phyloP scores from a whole-genome alignment of 805 yeast genomes.

The Monosporozyma unispora region DNA sequence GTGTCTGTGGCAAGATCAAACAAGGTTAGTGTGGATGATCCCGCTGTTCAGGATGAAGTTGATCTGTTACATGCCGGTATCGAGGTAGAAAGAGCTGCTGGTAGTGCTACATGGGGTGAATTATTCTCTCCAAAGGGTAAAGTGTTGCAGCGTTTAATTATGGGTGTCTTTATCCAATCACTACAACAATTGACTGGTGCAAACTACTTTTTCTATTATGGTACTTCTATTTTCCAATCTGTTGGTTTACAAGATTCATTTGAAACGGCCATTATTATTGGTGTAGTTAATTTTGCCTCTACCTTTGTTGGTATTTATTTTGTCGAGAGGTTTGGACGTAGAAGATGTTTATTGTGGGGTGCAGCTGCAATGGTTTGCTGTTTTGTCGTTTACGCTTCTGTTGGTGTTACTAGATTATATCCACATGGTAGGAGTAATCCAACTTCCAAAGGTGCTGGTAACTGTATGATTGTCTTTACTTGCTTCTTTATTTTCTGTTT shows the following conservation, averaged over 20 bases:
- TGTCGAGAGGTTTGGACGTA: constrained; percentile 48
- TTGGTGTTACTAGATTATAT: constrained; percentile 45
- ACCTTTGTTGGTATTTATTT: constrained; percentile 45
- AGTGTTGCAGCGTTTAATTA: constrained; percentile 37
- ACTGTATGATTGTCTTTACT: constrained; percentile 62
- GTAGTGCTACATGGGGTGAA: constrained; percentile 59
- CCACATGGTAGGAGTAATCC: constrained; percentile 35
- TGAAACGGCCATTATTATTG: constrained; percentile 50
- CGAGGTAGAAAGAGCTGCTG: constrained; percentile 52
- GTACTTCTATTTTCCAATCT: constrained; percentile 53
- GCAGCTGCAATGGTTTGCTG: constrained; percentile 41
- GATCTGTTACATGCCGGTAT: constrained; percentile 51
- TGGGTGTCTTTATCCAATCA: constrained; percentile 50
- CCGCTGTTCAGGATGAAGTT: constrained; percentile 47
- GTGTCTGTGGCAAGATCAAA: constrained; percentile 50
- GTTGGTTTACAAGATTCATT: constrained; percentile 53
- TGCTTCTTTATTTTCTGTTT: constrained; percentile 65
- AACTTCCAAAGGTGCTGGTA: constrained; percentile 49
- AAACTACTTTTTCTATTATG: constrained; percentile 61
- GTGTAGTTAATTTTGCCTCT: constrained; percentile 51
- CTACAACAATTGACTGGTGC: constrained; percentile 63
- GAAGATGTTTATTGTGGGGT: constrained; percentile 41
- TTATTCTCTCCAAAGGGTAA: constrained; percentile 59
- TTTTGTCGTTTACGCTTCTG: constrained; percentile 44
- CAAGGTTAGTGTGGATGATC: constrained; percentile 45